Percentiles rank a stretch among this genome's conserved stretches.
Evolutionary conservation across 495 filamentous ascomycete genomes (phyloP).

Genomic region (Clavariopsis aquatica): DNA sequence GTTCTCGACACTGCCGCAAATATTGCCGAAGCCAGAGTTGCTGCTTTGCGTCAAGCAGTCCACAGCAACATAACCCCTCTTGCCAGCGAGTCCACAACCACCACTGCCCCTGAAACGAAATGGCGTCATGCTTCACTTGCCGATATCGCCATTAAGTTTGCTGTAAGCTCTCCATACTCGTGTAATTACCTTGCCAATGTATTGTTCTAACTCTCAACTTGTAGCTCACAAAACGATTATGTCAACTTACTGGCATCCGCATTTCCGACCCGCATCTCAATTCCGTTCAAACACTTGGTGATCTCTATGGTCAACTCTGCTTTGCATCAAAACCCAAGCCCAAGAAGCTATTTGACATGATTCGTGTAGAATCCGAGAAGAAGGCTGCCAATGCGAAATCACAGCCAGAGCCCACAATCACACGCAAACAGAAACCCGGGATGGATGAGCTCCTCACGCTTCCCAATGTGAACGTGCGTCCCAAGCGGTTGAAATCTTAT

Average conservation of each 20-base stretch:
- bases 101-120: constrained; percentile 16
- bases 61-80: constrained; percentile 5
- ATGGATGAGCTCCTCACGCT: constrained; percentile 11
- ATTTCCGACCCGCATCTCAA: constrained; percentile 68
- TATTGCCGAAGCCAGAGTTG: background rate
- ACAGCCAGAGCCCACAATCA: background rate
- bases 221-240: constrained; percentile 73
- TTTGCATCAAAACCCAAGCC: constrained; percentile 60
- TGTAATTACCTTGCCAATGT: constrained; percentile 32
- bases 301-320: constrained; percentile 51
- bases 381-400: background rate
- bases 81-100: constrained; percentile 5
- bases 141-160: constrained; percentile 67
- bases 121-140: constrained; percentile 60
- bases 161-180: constrained; percentile 63
- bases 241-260: constrained; percentile 72
- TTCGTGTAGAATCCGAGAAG: constrained; percentile 38
- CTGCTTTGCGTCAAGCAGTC: background rate
- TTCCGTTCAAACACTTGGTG: constrained; percentile 53
- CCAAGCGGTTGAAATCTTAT: background rate
- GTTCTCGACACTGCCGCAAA: background rate
- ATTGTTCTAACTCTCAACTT: constrained; percentile 12
- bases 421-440: background rate
- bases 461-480: background rate
- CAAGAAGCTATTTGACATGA: constrained; percentile 52